Evolutionary conservation across 2,329 filamentous ascomycete species (phyloP).

Genomic region (Ophiocordyceps camponoti-saundersi): DNA sequence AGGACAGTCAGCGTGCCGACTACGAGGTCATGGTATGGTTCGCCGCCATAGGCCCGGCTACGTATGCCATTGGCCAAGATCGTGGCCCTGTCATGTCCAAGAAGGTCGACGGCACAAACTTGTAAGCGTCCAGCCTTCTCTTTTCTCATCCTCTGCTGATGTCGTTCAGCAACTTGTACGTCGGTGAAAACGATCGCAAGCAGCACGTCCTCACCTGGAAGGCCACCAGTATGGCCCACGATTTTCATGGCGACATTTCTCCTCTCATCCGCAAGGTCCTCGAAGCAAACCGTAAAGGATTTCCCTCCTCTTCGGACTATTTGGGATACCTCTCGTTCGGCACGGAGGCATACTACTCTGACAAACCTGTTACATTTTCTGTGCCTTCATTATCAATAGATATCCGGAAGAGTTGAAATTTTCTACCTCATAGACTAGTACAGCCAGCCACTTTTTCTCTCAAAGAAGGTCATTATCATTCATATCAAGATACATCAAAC

Average conservation of each 20-base stretch:
- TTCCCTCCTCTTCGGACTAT: constrained; percentile 24
- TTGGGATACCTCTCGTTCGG: constrained; percentile 35
- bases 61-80: constrained; percentile 28
- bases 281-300: constrained; percentile 13
- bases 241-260: constrained; percentile 28
- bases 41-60: constrained; percentile 24
- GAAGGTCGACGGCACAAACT: constrained; percentile 22
- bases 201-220: constrained; percentile 31
- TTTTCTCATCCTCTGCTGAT: constrained; percentile 1
- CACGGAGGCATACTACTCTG: constrained; percentile 27
- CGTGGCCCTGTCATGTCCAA: constrained; percentile 15
- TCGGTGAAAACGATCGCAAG: constrained; percentile 17
- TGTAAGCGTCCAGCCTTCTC: constrained; percentile 13
- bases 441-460: neutral
- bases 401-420: constrained; percentile 6
- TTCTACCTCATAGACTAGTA: neutral
- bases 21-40: constrained; percentile 44
- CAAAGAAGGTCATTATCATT: neutral
- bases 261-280: constrained; percentile 25
- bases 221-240: constrained; percentile 14
- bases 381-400: constrained; percentile 22
- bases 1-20: constrained; percentile 21
- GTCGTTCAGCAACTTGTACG: constrained; percentile 21
- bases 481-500: neutral
- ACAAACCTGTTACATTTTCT: constrained; percentile 28